These are phyloP conservation scores for Striga asiatica DNA, from an alignment of 257 asterid species.

Conservation along the genomic window DNA sequence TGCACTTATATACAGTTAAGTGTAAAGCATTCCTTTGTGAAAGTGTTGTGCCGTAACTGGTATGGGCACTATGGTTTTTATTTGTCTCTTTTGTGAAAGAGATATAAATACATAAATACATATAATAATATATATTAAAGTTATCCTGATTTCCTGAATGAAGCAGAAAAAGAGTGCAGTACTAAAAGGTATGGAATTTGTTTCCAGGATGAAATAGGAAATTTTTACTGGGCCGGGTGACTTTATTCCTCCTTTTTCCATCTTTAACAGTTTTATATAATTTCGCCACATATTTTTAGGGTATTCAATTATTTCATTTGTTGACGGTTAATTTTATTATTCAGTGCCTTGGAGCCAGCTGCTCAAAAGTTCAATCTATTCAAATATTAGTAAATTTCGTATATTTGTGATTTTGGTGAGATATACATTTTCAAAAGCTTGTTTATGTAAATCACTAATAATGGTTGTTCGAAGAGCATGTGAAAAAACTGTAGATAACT, in stretches of 20 bases:
- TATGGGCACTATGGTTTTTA: conserved; percentile 25
- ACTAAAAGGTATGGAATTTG: not conserved
- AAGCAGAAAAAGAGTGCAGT: conserved; percentile 2
- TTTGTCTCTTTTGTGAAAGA: conserved; percentile 12
- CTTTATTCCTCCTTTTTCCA: no score
- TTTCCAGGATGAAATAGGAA: not conserved
- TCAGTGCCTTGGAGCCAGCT: no score
- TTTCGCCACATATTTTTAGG: no score
- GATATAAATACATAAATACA: no score
- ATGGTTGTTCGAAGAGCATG: not conserved
- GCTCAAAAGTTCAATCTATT: no score
- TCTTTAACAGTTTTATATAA: not conserved
- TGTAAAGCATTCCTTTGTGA: conserved; percentile 6
- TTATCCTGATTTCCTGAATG: not conserved
- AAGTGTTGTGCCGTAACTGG: conserved; percentile 20
- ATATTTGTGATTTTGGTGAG: no score
- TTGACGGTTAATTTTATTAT: no score
- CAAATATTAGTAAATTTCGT: no score
- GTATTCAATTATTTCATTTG: no score
- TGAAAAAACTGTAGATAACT: not conserved
- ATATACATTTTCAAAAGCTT: no score
- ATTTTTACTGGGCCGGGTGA: not conserved
- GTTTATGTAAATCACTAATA: no score
- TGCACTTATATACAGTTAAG: conserved; percentile 15
- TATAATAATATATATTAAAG: no score